Percentiles rank a stretch among this genome's conserved stretches.
These are phyloP conservation scores for Arachnomyces sp. DNA, from an alignment of 2,329 filamentous ascomycete genomes.

Conservation along the genomic window DNA sequence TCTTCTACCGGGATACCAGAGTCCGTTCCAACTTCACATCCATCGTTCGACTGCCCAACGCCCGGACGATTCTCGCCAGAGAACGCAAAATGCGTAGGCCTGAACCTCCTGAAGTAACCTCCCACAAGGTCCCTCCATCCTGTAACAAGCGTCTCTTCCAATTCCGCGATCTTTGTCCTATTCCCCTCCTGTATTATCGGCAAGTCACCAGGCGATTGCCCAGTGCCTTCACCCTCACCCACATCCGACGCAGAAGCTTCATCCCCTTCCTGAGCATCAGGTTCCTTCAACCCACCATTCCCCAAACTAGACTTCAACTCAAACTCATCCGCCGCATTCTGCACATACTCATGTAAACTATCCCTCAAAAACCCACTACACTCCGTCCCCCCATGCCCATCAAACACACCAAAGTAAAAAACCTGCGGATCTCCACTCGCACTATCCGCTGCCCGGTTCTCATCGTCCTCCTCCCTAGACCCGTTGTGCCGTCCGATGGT, in stretches of 20 bases:
- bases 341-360: slow-evolving; percentile 78
- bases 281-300: slow-evolving; percentile 15
- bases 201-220: slow-evolving; percentile 22
- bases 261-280: slow-evolving; percentile 4
- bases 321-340: slow-evolving; percentile 68
- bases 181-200: slow-evolving; percentile 47
- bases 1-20: slow-evolving; percentile 38
- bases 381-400: slow-evolving; percentile 85
- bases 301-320: slow-evolving; percentile 68
- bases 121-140: slow-evolving; percentile 80
- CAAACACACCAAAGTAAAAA: slow-evolving; percentile 95
- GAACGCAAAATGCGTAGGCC: slow-evolving; percentile 64
- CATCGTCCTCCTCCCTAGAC: slow-evolving; percentile 10
- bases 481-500: slow-evolving; percentile 28
- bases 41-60: slow-evolving; percentile 16
- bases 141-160: slow-evolving; percentile 63
- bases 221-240: slow-evolving; percentile 5
- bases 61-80: slow-evolving; percentile 23
- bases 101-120: slow-evolving; percentile 89
- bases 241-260: slow-evolving; percentile 6
- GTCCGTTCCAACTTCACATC: slow-evolving; percentile 20
- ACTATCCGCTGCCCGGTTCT: slow-evolving; percentile 61
- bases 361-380: slow-evolving; percentile 82
- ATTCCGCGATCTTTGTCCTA: slow-evolving; percentile 52
- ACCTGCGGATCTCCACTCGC: slow-evolving; percentile 85